Conservation (phyloP, 441 rosid species). For the Arabidopsis hybrid region DNA sequence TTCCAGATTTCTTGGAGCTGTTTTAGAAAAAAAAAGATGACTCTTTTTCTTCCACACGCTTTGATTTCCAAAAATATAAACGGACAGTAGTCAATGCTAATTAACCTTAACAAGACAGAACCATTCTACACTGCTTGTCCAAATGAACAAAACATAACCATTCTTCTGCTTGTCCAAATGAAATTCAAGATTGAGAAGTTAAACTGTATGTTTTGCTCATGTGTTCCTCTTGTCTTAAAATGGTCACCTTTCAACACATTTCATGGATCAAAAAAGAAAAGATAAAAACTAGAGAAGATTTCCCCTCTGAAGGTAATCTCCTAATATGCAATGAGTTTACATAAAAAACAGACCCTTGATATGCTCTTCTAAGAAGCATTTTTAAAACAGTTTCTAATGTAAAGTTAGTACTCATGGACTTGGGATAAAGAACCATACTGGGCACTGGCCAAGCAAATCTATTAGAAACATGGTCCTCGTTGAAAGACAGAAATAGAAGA, state of each 20-base stretch:
- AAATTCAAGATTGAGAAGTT: neutral
- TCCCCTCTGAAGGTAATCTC: neutral
- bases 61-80: constrained; percentile 29
- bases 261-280: neutral
- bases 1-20: constrained; percentile 36
- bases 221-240: neutral
- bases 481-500: neutral
- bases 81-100: constrained; percentile 25
- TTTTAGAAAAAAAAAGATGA: constrained; percentile 16
- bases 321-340: neutral
- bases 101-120: neutral
- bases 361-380: neutral
- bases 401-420: neutral
- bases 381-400: neutral
- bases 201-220: constrained; percentile 1
- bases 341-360: no score
- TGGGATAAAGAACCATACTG: constrained; percentile 1
- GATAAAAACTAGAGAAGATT: neutral
- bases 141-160: neutral
- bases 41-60: constrained; percentile 32
- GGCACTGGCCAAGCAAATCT: constrained; percentile 16
- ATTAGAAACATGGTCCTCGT: neutral
- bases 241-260: neutral
- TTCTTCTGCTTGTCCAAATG: constrained; percentile 5
- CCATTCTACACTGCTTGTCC: neutral